Conservation (phyloP, 2,329 filamentous ascomycete genomes). For the Calonectria crousiana region DNA sequence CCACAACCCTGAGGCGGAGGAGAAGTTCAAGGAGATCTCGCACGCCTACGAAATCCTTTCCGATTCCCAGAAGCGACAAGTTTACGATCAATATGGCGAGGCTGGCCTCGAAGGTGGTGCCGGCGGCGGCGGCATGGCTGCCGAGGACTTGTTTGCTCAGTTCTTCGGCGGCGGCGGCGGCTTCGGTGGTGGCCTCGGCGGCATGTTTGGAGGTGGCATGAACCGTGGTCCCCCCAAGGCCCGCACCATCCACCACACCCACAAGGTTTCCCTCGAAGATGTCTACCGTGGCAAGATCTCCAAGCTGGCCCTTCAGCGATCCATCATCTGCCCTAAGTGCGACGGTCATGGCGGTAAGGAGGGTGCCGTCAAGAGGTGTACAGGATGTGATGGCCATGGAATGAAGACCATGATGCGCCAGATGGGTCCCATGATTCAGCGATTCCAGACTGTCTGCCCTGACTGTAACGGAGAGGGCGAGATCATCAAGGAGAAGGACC, state of each 20-base stretch:
- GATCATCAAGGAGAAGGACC: constrained; percentile 95
- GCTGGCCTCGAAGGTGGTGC: constrained; percentile 92
- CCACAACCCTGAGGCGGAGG: constrained; percentile 90
- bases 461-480: constrained; percentile 99
- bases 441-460: constrained; percentile 98
- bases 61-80: constrained; percentile 87
- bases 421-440: constrained; percentile 99
- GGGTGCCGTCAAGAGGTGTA: constrained; percentile 93
- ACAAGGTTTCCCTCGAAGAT: constrained; percentile 98
- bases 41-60: constrained; percentile 96
- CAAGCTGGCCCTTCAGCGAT: constrained; percentile 96
- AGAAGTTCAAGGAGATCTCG: constrained; percentile 98
- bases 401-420: constrained; percentile 99
- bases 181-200: constrained; percentile 67
- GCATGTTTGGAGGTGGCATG: constrained; percentile 85
- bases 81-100: constrained; percentile 99
- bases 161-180: constrained; percentile 86
- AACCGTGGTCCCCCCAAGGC: constrained; percentile 87
- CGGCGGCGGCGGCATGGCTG: constrained; percentile 87
- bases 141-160: constrained; percentile 95
- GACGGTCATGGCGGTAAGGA: constrained; percentile 96
- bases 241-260: constrained; percentile 96
- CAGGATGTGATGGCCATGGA: constrained; percentile 90
- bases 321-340: constrained; percentile 95
- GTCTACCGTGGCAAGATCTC: constrained; percentile 98